Evolutionary conservation across 306 rosid species (phyloP), one percentile per base, ranked within the genome.

Genomic region (Arachis stenosperma): DNA sequence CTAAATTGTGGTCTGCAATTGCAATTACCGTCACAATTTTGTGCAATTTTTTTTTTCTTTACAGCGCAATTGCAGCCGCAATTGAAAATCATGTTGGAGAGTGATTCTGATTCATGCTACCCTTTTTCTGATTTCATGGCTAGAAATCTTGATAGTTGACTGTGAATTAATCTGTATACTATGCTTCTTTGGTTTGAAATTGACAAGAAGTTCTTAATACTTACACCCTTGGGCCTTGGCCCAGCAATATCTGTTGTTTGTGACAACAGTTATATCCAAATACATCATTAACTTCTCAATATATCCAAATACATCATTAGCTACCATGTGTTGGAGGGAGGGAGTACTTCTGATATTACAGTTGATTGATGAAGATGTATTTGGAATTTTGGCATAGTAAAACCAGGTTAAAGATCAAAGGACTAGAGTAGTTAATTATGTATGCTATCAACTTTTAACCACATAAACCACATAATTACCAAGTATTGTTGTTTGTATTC

Each of bases 141-240:
- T 64, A 14, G 27, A 27, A 27, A 39, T 43, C 27, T 68, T 61
- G 43, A 54, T 70, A 33, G 37, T 33, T 33, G 37, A 33, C 9
- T 78, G 40, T 52, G 55, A 30, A 8, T 29, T 61, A 5, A 14
- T 61, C 2, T 50, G 30, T 13, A 50, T n/a, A 3, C 27, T 3
- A 13, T 61, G 56, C 22, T 67, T 79, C 60, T 29, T 48, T 2
- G 5, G 7, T 56, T 44, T 46, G 56, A 75, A 71, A 55, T 59
- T 71, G 59, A 12, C 46, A 30, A 30, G 36, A 41, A 51, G 51
- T 13, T 58, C 54, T 7, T n/a, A 7, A 3, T 10, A 12, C 13
- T 10, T 60, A 11, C 14, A 48, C 56, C 68, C 78, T 61, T 51
- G 27, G 27, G 27, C 37, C 37, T 33, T 4, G 4, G 37, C 4